phyloP scores from a whole-genome alignment of 2,329 filamentous ascomycete species.

The Epichloe hybrida region DNA sequence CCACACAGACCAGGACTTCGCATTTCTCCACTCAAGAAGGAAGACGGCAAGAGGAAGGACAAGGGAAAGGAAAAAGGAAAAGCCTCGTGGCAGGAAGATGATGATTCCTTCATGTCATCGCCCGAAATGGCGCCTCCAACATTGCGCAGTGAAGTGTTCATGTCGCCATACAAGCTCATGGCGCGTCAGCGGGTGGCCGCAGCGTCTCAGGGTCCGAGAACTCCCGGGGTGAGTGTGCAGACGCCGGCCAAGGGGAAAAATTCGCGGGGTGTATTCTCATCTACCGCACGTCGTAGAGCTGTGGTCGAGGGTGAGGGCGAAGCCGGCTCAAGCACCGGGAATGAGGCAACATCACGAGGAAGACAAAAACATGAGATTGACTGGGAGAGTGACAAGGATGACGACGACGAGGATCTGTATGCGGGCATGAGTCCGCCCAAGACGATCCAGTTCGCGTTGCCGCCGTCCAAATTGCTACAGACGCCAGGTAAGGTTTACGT shows the following conservation, averaged over 20 bases:
- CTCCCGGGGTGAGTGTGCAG: conserved; percentile 75
- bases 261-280: conserved; percentile 35
- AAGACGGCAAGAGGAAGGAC: conserved; percentile 5
- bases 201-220: conserved; percentile 41
- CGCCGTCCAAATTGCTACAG: conserved; percentile 62
- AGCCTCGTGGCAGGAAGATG: conserved; percentile 30
- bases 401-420: conserved; percentile 47
- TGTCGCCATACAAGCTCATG: conserved; percentile 49
- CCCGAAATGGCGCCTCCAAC: conserved; percentile 72
- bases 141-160: conserved; percentile 74
- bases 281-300: conserved; percentile 5
- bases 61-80: conserved; percentile 17
- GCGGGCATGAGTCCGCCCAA: conserved; percentile 81
- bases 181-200: conserved; percentile 28
- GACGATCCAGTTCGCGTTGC: conserved; percentile 75
- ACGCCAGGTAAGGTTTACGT: conserved; percentile 48
- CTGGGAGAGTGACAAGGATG: conserved; percentile 66
- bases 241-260: conserved; percentile 47
- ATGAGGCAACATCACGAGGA: conserved; percentile 7
- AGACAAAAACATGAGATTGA: conserved; percentile 40
- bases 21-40: conserved; percentile 31
- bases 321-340: conserved; percentile 1
- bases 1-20: conserved; percentile 48
- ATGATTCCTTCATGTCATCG: conserved; percentile 53
- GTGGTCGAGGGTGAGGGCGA: neutral